Conservation (phyloP, 768 basidiomycete genomes). For the Nevesoporus exiguus region DNA sequence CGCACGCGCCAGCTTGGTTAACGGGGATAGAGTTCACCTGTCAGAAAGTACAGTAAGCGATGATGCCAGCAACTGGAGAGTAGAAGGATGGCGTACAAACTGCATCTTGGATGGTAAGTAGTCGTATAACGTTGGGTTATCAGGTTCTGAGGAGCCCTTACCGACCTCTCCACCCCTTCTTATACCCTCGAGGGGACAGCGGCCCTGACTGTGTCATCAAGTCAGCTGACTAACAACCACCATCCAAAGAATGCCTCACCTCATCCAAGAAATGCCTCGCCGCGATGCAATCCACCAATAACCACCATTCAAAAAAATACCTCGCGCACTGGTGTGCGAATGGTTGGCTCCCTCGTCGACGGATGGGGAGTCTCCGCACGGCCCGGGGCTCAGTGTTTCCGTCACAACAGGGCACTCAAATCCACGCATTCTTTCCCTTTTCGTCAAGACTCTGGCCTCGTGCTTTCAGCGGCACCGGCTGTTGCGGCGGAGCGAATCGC, state of each 20-base stretch:
- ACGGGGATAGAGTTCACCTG: conserved; percentile 13
- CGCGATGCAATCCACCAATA: no score
- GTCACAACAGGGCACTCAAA: no score
- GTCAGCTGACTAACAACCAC: no score
- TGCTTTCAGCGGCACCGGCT: no score
- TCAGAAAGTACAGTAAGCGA: neutral
- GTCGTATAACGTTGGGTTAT: neutral
- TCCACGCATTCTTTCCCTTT: no score
- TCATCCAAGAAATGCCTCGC: neutral
- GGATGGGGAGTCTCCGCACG: no score
- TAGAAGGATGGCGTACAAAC: conserved; percentile 5
- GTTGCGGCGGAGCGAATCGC: no score
- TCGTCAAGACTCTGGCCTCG: no score
- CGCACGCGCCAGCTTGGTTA: conserved; percentile 13
- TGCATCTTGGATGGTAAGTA: conserved; percentile 8
- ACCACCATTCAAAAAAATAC: no score
- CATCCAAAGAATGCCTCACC: conserved; percentile 2
- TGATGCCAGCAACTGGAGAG: neutral
- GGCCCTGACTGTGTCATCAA: neutral
- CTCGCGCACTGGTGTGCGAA: no score
- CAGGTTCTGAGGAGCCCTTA: neutral
- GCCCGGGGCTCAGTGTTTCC: no score
- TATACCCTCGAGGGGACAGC: conserved; percentile 7
- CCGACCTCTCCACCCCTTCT: neutral
- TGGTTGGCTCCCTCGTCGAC: no score